Base-by-base conservation (phyloP, 1,284 basidiomycete species). In the Trichosporon faecale region DNA sequence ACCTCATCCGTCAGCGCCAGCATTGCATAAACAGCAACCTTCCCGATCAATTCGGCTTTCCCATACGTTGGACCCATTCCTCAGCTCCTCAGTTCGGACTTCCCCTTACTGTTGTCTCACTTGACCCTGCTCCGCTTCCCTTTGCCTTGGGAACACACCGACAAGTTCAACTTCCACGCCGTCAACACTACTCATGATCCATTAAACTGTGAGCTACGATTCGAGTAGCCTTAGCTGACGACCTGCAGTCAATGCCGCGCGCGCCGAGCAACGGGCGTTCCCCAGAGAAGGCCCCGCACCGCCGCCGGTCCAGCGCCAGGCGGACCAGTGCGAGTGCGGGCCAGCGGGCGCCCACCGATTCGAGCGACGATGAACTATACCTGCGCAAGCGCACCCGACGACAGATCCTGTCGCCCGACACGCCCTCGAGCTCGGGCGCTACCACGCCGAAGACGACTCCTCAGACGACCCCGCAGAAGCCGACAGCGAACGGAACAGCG, bases 251-350 rank as follows among this genome's bases (percentile, higher is more conserved):
- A 57, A 61, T 61, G 57, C 57, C 57, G 57, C 57, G 57, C 29
- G 57, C 57, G 57, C 57, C 57, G 57, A 61, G 57, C 57, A 61
- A 61, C 57, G 57, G 57, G 57, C 27, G 57, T 33, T 61, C 57
- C 16, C 31, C 57, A 18, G 57, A 61, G 27, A 18, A 7, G 29
- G 57, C 57, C 16, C 57, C 57, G 31, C 33, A 33, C 27, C 27
- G 57, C 18, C 29, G 29, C 29, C 57, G 57, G 57, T 33, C 57
- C 57, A n/a, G 11, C 52, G 25, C 27, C 27, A 29, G 27, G 18
- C 27, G 29, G 16, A 18, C 27, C 29, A n/a, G 57, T n/a, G 29
- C 7, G 29, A 31, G 27, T n/a, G 57, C 29, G 27, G 29, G 16
- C 57, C 57, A 16, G 57, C 57, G 18, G 29, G 16, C 57, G 57